Evolutionary conservation across 1,139 yeast species (phyloP).

Genomic region (Sugiyamaella castrensis): DNA sequence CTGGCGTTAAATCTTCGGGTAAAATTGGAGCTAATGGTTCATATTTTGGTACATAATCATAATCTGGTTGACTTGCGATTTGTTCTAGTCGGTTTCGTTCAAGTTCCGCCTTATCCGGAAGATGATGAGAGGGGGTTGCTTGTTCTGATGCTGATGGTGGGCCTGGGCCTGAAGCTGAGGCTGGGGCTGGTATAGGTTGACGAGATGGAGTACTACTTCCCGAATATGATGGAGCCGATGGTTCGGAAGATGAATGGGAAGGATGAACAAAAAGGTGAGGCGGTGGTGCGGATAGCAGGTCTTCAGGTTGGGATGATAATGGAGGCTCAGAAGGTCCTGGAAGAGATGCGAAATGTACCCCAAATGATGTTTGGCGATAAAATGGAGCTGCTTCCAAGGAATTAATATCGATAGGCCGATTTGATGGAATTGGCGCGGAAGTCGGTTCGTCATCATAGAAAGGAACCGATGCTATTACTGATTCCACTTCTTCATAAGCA

Average conservation of each 20-base stretch:
- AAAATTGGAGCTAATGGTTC: constrained; percentile 19
- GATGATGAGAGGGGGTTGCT: not conserved
- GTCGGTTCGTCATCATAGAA: constrained; percentile 8
- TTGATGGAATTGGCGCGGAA: constrained; percentile 4
- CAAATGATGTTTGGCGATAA: not conserved
- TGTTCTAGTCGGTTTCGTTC: constrained; percentile 29
- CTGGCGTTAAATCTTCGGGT: constrained; percentile 3
- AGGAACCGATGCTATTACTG: not conserved
- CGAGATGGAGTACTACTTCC: not conserved
- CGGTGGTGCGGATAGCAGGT: constrained; percentile 10
- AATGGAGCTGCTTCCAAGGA: not conserved
- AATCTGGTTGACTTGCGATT: constrained; percentile 29
- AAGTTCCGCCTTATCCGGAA: constrained; percentile 30
- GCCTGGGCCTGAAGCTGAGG: not conserved
- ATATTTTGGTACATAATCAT: constrained; percentile 28
- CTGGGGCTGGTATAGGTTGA: not conserved
- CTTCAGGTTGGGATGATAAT: not conserved
- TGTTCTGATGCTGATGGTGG: not conserved
- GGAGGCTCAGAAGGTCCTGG: too few species aligned
- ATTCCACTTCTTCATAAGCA: not conserved
- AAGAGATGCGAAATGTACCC: too few species aligned
- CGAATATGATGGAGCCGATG: constrained; percentile 8
- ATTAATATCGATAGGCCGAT: not conserved
- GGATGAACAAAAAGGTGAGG: not conserved
- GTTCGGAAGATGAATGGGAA: constrained; percentile 1